These are phyloP conservation scores for Exserohilum rostratum DNA, from an alignment of 2,329 filamentous ascomycete species.

Conservation along the genomic window DNA sequence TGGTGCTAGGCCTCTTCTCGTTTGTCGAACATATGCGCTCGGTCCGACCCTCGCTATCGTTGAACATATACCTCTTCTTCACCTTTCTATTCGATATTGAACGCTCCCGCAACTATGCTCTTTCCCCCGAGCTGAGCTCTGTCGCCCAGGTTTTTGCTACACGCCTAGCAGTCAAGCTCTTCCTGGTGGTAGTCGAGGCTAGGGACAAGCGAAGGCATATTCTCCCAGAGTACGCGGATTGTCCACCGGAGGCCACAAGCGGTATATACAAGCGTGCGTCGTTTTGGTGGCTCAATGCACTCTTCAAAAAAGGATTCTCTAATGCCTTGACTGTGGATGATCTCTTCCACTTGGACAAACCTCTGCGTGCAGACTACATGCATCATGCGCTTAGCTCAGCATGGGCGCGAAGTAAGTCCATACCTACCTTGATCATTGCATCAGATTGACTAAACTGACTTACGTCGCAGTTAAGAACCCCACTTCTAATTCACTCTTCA, in stretches of 20 bases:
- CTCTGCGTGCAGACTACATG: constrained; percentile 51
- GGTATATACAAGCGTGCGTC: constrained; percentile 57
- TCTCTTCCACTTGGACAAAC: constrained; percentile 54
- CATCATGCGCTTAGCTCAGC: constrained; percentile 45
- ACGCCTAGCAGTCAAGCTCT: constrained; percentile 50
- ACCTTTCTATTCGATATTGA: constrained; percentile 56
- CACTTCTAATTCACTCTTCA: constrained; percentile 34
- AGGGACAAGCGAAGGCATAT: constrained; percentile 53
- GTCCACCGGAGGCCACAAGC: constrained; percentile 59
- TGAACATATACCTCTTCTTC: constrained; percentile 55
- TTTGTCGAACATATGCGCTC: constrained; percentile 56
- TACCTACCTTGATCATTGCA: not conserved
- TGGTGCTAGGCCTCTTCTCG: constrained; percentile 50
- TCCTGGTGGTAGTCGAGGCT: constrained; percentile 55
- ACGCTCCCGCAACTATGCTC: constrained; percentile 51
- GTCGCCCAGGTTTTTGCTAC: constrained; percentile 54
- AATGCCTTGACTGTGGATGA: constrained; percentile 53
- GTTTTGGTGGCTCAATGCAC: constrained; percentile 61
- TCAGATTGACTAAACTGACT: constrained; percentile 3
- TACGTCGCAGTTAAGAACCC: constrained; percentile 17
- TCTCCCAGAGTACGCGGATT: constrained; percentile 45
- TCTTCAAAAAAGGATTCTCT: constrained; percentile 58
- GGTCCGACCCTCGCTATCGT: constrained; percentile 54
- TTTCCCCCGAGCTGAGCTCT: constrained; percentile 37
- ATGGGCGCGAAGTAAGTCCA: constrained; percentile 50